phyloP scores from a whole-genome alignment of 2,329 filamentous ascomycete species.

The Aspergillus versicolor region DNA sequence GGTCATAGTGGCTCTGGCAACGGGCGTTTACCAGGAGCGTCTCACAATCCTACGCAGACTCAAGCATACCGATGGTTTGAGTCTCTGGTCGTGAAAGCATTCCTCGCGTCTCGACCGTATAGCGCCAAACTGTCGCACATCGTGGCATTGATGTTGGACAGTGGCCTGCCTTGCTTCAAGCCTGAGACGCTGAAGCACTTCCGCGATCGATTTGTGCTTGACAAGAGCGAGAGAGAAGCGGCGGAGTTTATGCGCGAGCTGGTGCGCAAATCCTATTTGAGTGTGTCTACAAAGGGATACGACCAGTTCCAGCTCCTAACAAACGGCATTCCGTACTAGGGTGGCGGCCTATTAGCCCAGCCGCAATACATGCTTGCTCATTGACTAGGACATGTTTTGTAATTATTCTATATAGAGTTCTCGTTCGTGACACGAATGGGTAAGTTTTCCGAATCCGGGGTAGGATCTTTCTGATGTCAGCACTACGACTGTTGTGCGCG shows the following conservation, averaged over 20 bases:
- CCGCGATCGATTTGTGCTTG: slow-evolving; percentile 85
- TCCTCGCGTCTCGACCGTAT: slow-evolving; percentile 82
- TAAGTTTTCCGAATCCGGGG: background rate
- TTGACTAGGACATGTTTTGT: no score
- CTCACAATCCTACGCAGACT: slow-evolving; percentile 59
- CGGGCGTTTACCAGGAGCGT: slow-evolving; percentile 27
- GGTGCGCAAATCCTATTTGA: slow-evolving; percentile 85
- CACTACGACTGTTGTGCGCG: background rate
- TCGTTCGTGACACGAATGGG: background rate
- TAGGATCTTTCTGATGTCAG: background rate
- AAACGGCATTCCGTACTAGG: slow-evolving; percentile 90
- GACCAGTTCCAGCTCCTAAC: slow-evolving; percentile 97
- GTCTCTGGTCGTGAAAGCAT: slow-evolving; percentile 92
- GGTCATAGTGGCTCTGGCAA: slow-evolving; percentile 24
- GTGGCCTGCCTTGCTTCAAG: slow-evolving; percentile 95
- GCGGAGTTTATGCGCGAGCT: slow-evolving; percentile 90
- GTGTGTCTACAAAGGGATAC: slow-evolving; percentile 90
- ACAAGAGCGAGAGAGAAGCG: slow-evolving; percentile 87
- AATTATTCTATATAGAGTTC: background rate
- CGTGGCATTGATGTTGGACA: slow-evolving; percentile 93
- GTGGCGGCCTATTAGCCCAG: background rate
- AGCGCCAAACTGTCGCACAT: slow-evolving; percentile 86
- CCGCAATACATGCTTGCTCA: no score
- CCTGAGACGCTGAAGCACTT: slow-evolving; percentile 93
- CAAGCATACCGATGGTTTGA: slow-evolving; percentile 96